Conservation (phyloP, 352 stramenopile species). For the Phytophthora pisi region DNA sequence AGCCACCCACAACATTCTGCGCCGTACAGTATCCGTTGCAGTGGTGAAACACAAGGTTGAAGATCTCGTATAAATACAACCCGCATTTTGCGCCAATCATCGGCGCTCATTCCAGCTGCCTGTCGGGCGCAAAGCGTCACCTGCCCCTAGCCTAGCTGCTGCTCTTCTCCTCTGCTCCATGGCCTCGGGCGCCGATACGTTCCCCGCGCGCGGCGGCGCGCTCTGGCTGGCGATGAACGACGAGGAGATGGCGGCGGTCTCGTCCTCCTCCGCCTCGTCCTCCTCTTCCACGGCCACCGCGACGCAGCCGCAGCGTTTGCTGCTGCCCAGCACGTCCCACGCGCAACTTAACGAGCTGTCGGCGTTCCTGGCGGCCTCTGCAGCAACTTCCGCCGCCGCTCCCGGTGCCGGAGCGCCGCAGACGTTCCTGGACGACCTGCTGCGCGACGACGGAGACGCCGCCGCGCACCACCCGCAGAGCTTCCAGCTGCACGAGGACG, state of each 20-base stretch:
- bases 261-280: neutral
- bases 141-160: neutral
- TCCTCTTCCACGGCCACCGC: neutral
- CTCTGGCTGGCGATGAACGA: conserved; percentile 26
- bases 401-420: neutral
- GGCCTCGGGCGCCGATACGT: conserved; percentile 15
- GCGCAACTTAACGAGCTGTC: conserved; percentile 26
- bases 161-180: neutral
- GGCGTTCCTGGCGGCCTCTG: conserved; percentile 32
- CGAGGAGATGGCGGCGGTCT: conserved; percentile 11
- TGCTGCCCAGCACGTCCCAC: conserved; percentile 13
- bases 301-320: conserved; percentile 4
- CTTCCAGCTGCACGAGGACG: conserved; percentile 23
- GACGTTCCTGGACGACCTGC: conserved; percentile 58
- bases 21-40: too few species aligned
- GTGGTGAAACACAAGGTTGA: too few species aligned
- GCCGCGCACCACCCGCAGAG: conserved; percentile 10
- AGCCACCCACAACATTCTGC: too few species aligned
- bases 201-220: neutral
- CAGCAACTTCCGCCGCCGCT: neutral
- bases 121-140: neutral
- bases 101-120: too few species aligned
- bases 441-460: conserved; percentile 36
- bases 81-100: too few species aligned
- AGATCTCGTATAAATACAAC: too few species aligned